phyloP scores from a whole-genome alignment of 345 rosid genomes.

The Euphorbia pulcherrima region DNA sequence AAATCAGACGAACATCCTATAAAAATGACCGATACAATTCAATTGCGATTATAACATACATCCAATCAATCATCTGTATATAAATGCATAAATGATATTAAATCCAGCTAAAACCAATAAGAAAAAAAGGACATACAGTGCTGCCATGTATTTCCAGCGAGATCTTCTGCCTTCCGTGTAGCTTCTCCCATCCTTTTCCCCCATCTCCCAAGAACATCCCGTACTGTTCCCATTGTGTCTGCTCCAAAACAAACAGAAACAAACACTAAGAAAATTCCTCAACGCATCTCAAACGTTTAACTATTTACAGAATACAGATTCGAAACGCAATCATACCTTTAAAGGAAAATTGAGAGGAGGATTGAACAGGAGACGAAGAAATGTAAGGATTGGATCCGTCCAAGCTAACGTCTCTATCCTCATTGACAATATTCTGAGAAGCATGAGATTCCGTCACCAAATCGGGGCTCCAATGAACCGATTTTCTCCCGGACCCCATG shows the following conservation, averaged over 20 bases:
- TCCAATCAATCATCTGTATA: not conserved
- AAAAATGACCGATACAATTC: not conserved
- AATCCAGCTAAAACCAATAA: not conserved
- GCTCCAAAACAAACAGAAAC: constrained; percentile 9
- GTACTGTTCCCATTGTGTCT: constrained; percentile 45
- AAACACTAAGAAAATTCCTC: not conserved
- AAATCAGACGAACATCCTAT: not conserved
- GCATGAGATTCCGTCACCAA: constrained; percentile 52
- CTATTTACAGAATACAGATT: not conserved
- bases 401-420: not conserved
- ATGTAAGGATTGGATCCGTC: constrained; percentile 51
- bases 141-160: constrained; percentile 35
- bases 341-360: constrained; percentile 37
- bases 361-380: constrained; percentile 34
- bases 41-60: not conserved
- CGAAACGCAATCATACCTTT: constrained; percentile 35
- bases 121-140: constrained; percentile 19
- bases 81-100: not conserved
- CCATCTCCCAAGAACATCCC: constrained; percentile 26
- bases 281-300: not conserved
- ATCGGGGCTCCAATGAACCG: constrained; percentile 72
- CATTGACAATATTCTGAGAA: not conserved
- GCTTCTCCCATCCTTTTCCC: constrained; percentile 30
- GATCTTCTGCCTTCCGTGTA: constrained; percentile 29
- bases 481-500: constrained; percentile 45